Base-by-base conservation (phyloP, 148 eudicot species). In the Cornus suecica region DNA sequence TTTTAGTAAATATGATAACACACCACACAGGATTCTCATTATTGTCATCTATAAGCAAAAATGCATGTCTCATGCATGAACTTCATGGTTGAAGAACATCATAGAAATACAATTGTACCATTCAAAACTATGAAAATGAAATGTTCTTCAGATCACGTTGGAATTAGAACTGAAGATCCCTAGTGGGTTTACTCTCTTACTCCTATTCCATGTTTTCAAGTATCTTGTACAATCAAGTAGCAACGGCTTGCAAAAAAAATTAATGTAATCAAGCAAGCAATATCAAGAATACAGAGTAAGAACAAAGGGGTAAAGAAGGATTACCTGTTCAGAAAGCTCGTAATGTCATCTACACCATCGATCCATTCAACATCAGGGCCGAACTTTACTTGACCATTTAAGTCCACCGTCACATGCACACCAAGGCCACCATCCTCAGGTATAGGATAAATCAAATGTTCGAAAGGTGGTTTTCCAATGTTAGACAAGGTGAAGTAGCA, bases 361-460 rank as follows among this genome's bases (percentile, higher is more conserved):
- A 94, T 87, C 98, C 98, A 94, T 83, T 94, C 97, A 14, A 94
- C 98, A 73, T 94, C 94, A 62, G 98, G 98, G 54, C 98, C 98
- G 75, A 94, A 94, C 77, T 88, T 94, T 79, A 92, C 89, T 77
- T 86, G 95, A 62, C 95, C 97, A 75, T 88, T 83, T 69, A 94
- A 80, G 78, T 94, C 98, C 70, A 94, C 77, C 8, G 98, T 92
- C 68, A 92, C 98, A 84, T 94, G 98, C 32, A 94, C 98, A 63
- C 98, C 98, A 54, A 94, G 79, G 29, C 98, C 97, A 71, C 98
- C 98, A 75, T 90, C 97, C 83, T 90, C 98, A 5, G 98, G 98
- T 77, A 94, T 89, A 74, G 98, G 98, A 84, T 94, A 94, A 70
- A 94, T 92, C 84, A 94, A 84, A 78, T 86, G 98, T 29, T 71